Conservation (phyloP, 352 stramenopile genomes). For the Phytopythium helicoides region DNA sequence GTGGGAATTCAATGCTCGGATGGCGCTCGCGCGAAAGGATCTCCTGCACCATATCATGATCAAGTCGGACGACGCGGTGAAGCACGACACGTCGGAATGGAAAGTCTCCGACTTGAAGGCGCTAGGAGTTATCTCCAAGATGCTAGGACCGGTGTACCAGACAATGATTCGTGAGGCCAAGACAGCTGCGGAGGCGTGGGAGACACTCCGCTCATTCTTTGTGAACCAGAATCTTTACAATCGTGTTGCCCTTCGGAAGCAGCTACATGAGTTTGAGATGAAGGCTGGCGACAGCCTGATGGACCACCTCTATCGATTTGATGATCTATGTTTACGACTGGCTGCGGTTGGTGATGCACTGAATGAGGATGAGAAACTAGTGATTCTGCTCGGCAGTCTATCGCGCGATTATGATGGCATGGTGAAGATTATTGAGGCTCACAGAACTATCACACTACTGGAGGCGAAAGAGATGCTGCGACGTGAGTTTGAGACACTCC, state of each 20-base stretch:
- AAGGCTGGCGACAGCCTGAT: constrained; percentile 9
- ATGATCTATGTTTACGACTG: constrained; percentile 17
- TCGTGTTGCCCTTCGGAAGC: constrained; percentile 16
- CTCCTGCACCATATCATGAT: constrained; percentile 6
- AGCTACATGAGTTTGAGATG: constrained; percentile 16
- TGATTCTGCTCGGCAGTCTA: constrained; percentile 13
- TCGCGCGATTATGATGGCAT: constrained; percentile 16
- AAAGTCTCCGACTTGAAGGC: constrained; percentile 19
- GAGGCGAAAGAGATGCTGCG: constrained; percentile 19
- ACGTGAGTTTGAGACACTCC: constrained; percentile 7
- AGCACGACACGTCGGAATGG: constrained; percentile 10
- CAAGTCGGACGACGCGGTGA: constrained; percentile 4
- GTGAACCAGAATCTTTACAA: constrained; percentile 18
- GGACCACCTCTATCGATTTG: constrained; percentile 14
- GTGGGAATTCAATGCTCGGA: constrained; percentile 9
- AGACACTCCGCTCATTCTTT: constrained; percentile 13
- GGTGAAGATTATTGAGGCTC: constrained; percentile 14
- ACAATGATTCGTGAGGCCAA: constrained; percentile 4
- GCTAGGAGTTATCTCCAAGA: constrained; percentile 9
- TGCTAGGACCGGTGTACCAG: constrained; percentile 12
- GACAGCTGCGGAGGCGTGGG: constrained; percentile 10
- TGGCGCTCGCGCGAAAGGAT: constrained; percentile 7
- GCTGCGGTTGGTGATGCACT: constrained; percentile 10
- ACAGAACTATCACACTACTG: constrained; percentile 8
- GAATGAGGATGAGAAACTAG: constrained; percentile 13